A percentile compares a stretch with the other conserved stretches of the same genome.
phyloP scores from a whole-genome alignment of 805 yeast genomes.

The Saccharomycopsis synnaedendra region DNA sequence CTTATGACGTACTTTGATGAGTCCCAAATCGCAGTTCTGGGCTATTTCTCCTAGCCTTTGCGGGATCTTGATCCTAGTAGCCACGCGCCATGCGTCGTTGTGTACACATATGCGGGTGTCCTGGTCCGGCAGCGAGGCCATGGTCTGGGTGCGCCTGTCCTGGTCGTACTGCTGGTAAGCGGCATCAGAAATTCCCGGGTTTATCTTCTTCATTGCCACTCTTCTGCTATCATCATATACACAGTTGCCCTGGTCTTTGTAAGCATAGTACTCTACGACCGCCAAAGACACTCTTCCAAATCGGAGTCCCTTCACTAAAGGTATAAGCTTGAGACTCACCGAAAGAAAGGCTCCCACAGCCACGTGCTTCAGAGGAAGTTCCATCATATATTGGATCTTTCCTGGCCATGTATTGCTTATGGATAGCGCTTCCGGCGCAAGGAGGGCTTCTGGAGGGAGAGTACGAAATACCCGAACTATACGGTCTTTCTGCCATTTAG shows the following conservation, averaged over 20 bases:
- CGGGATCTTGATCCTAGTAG: constrained; percentile 52
- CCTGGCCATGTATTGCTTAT: constrained; percentile 94
- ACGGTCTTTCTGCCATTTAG: constrained; percentile 49
- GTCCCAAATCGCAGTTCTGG: constrained; percentile 75
- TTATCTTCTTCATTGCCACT: neutral
- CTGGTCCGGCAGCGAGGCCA: neutral
- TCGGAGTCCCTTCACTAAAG: constrained; percentile 67
- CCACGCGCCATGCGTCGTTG: constrained; percentile 66
- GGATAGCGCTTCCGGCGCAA: constrained; percentile 79
- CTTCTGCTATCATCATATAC: constrained; percentile 6
- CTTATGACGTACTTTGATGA: constrained; percentile 75
- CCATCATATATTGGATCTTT: constrained; percentile 80
- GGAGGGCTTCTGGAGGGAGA: constrained; percentile 73
- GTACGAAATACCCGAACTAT: constrained; percentile 78
- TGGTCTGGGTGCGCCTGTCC: neutral
- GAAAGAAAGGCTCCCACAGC: constrained; percentile 78
- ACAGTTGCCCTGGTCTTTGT: constrained; percentile 2
- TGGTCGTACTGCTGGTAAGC: neutral
- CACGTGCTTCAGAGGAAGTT: constrained; percentile 75
- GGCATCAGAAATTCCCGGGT: constrained; percentile 41
- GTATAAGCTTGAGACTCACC: constrained; percentile 59
- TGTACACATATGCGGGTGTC: constrained; percentile 16
- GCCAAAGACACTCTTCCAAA: constrained; percentile 60
- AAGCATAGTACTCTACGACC: constrained; percentile 51
- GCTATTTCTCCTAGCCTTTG: constrained; percentile 61